Conservation (phyloP, 2,329 filamentous ascomycete genomes). For the Chalaropsis thielavioides region DNA sequence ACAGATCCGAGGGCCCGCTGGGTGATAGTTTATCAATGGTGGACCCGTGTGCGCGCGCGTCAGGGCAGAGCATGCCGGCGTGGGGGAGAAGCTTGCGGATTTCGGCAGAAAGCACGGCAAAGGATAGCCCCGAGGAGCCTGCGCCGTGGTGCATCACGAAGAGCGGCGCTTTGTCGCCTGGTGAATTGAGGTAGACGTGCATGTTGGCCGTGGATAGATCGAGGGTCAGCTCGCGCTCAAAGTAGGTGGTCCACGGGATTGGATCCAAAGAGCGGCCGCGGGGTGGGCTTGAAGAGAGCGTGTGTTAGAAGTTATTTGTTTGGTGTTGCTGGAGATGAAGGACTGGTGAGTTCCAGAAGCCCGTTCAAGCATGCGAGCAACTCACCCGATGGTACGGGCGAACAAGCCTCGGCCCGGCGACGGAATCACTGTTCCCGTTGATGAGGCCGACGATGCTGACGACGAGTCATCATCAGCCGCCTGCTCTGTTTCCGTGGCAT, state of each 20-base stretch:
- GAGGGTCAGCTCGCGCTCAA: constrained; percentile 73
- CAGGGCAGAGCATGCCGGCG: constrained; percentile 70
- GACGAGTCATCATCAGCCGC: constrained; percentile 48
- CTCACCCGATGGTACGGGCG: constrained; percentile 53
- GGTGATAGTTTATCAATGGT: constrained; percentile 32
- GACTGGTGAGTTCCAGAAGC: not conserved
- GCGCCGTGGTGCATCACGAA: constrained; percentile 93
- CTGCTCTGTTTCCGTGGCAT: constrained; percentile 20
- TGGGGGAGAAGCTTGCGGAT: constrained; percentile 62
- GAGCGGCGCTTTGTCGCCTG: constrained; percentile 58
- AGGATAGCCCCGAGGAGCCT: constrained; percentile 83
- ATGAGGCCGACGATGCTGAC: constrained; percentile 55
- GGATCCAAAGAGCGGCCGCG: constrained; percentile 45
- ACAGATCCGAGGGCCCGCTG: constrained; percentile 39
- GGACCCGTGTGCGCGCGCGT: constrained; percentile 75
- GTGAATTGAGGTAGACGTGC: constrained; percentile 80
- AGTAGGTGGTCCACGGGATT: constrained; percentile 78
- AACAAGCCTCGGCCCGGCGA: constrained; percentile 60
- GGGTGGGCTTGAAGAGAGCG: constrained; percentile 5
- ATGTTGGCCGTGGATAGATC: constrained; percentile 35
- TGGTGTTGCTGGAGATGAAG: not conserved
- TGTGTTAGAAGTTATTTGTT: constrained; percentile 17
- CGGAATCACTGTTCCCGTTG: constrained; percentile 80
- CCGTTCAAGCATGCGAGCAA: constrained; percentile 16
- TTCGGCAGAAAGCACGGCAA: constrained; percentile 66